These are phyloP conservation scores for Boletus sp. DNA, from an alignment of 768 basidiomycete genomes.

Conservation along the genomic window DNA sequence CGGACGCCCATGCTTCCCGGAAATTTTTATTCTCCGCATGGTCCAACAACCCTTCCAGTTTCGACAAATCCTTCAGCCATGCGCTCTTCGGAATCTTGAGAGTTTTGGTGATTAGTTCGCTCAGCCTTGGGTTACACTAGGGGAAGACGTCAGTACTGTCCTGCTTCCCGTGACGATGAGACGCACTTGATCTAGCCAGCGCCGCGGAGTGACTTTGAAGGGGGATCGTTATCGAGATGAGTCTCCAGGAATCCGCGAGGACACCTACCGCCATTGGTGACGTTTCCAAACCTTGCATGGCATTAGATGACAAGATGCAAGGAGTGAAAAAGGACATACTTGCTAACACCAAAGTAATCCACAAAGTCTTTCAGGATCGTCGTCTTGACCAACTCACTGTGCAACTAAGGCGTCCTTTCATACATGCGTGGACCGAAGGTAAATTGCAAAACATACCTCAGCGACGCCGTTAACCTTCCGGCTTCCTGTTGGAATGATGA, in stretches of 20 bases:
- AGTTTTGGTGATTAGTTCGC: constrained; percentile 79
- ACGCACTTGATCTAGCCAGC: constrained; percentile 80
- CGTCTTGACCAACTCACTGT: constrained; percentile 82
- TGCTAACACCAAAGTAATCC: constrained; percentile 86
- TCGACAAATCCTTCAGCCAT: constrained; percentile 84
- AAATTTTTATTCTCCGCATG: constrained; percentile 72
- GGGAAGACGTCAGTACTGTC: background rate
- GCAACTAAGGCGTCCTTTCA: constrained; percentile 48
- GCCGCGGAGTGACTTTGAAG: constrained; percentile 75
- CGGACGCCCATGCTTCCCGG: constrained; percentile 74
- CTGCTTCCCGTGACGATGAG: background rate
- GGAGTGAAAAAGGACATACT: constrained; percentile 35
- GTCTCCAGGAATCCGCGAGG: background rate
- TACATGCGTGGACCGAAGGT: background rate
- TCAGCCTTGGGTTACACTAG: constrained; percentile 87
- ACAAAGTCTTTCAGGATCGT: constrained; percentile 92
- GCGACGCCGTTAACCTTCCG: constrained; percentile 95
- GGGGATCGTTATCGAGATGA: background rate
- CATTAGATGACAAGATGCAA: constrained; percentile 14
- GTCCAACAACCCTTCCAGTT: constrained; percentile 75
- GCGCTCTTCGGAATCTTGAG: constrained; percentile 69
- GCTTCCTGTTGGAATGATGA: constrained; percentile 45
- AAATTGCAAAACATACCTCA: constrained; percentile 46
- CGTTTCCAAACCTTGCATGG: constrained; percentile 66
- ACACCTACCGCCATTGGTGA: constrained; percentile 85